Base-by-base conservation (phyloP, 1,284 basidiomycete species). In the Vanrija sp. region DNA sequence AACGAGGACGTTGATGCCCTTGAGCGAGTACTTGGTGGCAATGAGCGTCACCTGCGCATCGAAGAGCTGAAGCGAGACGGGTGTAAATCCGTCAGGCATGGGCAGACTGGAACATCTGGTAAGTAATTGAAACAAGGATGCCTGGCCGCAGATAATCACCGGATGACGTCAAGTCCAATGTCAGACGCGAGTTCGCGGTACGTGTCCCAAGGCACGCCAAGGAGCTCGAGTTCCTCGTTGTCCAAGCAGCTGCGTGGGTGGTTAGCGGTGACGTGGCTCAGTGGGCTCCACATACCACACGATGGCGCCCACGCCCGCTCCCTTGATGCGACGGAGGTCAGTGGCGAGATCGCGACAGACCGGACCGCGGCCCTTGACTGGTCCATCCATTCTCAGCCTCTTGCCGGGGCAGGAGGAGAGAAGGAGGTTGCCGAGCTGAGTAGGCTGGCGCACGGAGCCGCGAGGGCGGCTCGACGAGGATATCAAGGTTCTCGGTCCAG, bases 401-500 rank as follows among this genome's bases (percentile, higher is more conserved):
- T 98, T 98, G 8, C 95, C 95, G 0, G 95, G 95, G 77, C 94
- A 98, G 6, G 90, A 94, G 3, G 89, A 92, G 28, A 98, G 77
- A 46, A 89, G 82, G 38, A 98, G 74, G 73, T 98, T 98, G n/a
- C 95, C 95, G 1, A 97, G 74, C 38, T 64, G 72, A 23, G 78
- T 72, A 26, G 60, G 67, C 56, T 28, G 60, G 47, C 54, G 62
- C 43, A 50, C 47, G 40, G 44, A 51, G 18, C 46, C 48, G 7
- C 15, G 29, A 8, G 53, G 59, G 12, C 59, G 55, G 38, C 48
- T 48, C 14, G 54, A 49, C 25, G 62, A 54, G 45, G 52, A 52
- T 43, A 60, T 61, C 55, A 56, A 48, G n/a, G 44, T 54, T 45
- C 46, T 54, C 16, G 54, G 43, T 6, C 40, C 44, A 23, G 53